Base-by-base conservation (phyloP, 2,329 filamentous ascomycete genomes). In the Helotiales sp. region DNA sequence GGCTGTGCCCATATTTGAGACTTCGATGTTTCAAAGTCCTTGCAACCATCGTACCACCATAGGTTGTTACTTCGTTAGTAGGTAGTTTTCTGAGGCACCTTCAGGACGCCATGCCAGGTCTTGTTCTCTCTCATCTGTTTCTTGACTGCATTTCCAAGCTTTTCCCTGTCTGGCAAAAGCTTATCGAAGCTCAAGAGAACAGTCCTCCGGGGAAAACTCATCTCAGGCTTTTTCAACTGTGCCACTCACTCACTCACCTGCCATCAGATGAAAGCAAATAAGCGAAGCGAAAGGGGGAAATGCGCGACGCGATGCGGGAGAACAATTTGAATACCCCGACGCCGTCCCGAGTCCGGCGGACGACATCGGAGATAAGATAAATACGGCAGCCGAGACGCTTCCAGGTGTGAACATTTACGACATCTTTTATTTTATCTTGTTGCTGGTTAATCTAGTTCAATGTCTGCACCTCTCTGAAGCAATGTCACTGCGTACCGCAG, bases 401-500 rank as follows among this genome's bases (percentile, higher is more conserved):
- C 8, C 28, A 40, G 20, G 10, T 32, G 13, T 24, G 45, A 32
- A 7, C 22, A 47, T 49, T 59, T 54, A 54, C 49, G 28, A 60
- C 64, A 63, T 63, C 52, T 55, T 54, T 30, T 24, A 24, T 54
- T 22, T 7, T 7, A 40, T 4, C 8, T 40, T 37, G 32, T 15
- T 30, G 43, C 32, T 1, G 50, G 22, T 10, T 7, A 37, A 43
- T 43, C 24, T 17, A 37, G 50, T 59, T 34, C 30, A 20, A 64
- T 66, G 40, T 63, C 28, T 61, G 24, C 20, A 40, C 61, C 55
- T 59, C 26, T 30, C 61, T 52, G 63, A 68, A 74, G 73, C 57
- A 49, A 76, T 77, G 75, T 75, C 69, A 67, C 69, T 73, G 70
- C 74, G 70, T 63, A 65, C 70, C 20, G 73, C 71, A 70, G 72